Percentiles rank a stretch among this genome's conserved stretches.
Conservation (phyloP, 2,329 filamentous ascomycete species). For the Stenocarpella maydis region DNA sequence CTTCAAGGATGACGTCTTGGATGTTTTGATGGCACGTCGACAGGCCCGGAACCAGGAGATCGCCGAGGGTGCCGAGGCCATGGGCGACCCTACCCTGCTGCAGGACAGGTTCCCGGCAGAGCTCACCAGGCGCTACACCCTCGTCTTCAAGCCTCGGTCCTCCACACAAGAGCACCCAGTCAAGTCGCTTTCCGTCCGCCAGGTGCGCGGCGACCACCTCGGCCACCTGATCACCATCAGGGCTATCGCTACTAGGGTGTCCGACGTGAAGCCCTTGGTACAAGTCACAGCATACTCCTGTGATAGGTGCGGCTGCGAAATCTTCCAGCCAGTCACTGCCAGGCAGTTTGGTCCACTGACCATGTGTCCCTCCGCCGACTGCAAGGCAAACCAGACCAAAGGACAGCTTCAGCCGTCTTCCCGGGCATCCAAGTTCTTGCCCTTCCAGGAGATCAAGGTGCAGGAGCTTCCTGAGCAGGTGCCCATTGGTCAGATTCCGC, state of each 20-base stretch:
- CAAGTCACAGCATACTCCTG: conserved; percentile 98
- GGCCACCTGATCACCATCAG: conserved; percentile 93
- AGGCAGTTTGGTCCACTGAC: conserved; percentile 90
- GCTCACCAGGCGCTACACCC: conserved; percentile 90
- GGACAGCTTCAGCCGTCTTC: conserved; percentile 94
- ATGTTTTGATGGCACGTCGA: conserved; percentile 94
- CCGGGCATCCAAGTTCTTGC: conserved; percentile 94
- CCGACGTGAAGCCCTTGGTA: conserved; percentile 97
- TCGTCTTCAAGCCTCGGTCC: conserved; percentile 94
- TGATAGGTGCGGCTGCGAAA: conserved; percentile 94
- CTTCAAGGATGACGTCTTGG: conserved; percentile 97
- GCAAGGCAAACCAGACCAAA: conserved; percentile 88
- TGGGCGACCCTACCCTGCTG: conserved; percentile 69
- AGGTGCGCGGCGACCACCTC: conserved; percentile 91
- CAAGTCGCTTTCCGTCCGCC: conserved; percentile 84
- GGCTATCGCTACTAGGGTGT: conserved; percentile 93
- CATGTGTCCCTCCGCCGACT: conserved; percentile 89
- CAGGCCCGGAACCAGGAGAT: conserved; percentile 85
- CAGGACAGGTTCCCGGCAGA: conserved; percentile 89
- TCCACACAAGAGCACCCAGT: conserved; percentile 69
- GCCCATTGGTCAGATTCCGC: conserved; percentile 95
- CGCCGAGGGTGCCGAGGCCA: conserved; percentile 69
- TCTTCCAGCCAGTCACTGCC: conserved; percentile 93
- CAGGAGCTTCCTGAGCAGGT: conserved; percentile 99
- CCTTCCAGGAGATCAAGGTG: conserved; percentile 98